A percentile compares a stretch with the other conserved stretches of the same genome.
phyloP scores from a whole-genome alignment of 331 rosid species.

The Rhamnella rubrinervis region DNA sequence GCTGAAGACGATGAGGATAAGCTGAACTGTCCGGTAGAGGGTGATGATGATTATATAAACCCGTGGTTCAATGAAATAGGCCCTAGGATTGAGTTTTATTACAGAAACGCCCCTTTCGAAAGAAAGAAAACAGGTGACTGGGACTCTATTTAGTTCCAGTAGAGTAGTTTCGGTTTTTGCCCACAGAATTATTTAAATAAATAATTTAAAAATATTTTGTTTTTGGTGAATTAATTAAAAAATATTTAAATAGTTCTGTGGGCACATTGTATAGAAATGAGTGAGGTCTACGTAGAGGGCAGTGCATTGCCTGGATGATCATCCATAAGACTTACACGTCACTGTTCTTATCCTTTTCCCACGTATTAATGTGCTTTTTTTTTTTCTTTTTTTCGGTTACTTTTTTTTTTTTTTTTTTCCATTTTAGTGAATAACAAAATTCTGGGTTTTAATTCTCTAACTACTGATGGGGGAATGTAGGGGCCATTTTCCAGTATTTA shows the following conservation, averaged over 20 bases:
- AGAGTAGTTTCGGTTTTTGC: constrained; percentile 6
- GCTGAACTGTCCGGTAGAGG: neutral
- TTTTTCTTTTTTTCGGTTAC: neutral
- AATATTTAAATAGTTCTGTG: too few relatives aligned
- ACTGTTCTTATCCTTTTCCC: constrained; percentile 26
- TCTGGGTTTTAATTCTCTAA: too few relatives aligned
- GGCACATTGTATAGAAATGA: neutral
- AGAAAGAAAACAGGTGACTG: too few relatives aligned
- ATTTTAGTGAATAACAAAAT: too few relatives aligned
- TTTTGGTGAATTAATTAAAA: too few relatives aligned
- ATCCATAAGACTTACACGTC: constrained; percentile 18
- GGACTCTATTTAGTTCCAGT: neutral
- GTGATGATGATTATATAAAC: neutral
- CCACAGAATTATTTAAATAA: constrained; percentile 3
- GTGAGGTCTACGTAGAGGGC: neutral
- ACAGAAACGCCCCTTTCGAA: neutral
- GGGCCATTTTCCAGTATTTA: too few relatives aligned
- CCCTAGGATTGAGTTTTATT: neutral
- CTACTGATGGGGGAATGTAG: too few relatives aligned
- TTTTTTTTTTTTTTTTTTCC: neutral
- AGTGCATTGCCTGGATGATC: neutral
- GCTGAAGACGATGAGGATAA: constrained; percentile 7
- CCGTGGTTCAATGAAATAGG: neutral
- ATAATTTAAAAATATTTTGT: too few relatives aligned
- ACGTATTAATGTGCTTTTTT: neutral